Conservation (phyloP, 2,329 filamentous ascomycete genomes). For the Leptographium wingfieldii region DNA sequence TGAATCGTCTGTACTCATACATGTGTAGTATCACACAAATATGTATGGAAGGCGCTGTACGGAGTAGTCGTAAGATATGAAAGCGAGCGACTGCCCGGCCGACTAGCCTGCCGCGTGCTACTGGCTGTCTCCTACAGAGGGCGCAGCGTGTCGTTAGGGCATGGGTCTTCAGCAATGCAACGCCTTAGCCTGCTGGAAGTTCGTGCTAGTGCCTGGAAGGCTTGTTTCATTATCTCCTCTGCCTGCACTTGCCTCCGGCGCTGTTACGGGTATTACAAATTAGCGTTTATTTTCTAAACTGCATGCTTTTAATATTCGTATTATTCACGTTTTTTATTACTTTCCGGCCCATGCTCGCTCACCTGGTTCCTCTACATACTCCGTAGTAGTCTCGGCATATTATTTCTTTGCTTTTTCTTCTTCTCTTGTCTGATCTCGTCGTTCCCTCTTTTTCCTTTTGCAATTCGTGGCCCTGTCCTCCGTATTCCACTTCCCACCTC, state of each 20-base stretch:
- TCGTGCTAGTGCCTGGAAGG: background rate
- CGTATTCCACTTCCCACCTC: background rate
- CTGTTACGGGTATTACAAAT: background rate
- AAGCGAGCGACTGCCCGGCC: background rate
- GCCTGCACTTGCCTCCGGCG: background rate
- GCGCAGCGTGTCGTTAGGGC: background rate
- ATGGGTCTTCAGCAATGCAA: background rate
- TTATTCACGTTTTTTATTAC: background rate
- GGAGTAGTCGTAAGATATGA: background rate
- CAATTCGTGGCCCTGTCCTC: too few relatives aligned
- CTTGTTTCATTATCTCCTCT: background rate
- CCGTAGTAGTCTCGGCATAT: background rate
- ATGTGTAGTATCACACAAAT: too few relatives aligned
- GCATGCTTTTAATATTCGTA: background rate
- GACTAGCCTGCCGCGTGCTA: background rate
- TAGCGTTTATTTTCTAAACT: background rate
- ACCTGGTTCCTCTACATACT: background rate
- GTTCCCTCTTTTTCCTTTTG: background rate
- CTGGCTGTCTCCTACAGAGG: background rate
- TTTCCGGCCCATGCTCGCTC: background rate
- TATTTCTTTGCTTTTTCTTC: background rate
- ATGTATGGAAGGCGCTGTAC: background rate
- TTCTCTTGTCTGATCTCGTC: background rate
- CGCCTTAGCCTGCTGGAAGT: background rate
- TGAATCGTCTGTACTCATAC: too few relatives aligned